Conservation (phyloP, 2,329 filamentous ascomycete genomes). For the Tolypocladium amazonense region DNA sequence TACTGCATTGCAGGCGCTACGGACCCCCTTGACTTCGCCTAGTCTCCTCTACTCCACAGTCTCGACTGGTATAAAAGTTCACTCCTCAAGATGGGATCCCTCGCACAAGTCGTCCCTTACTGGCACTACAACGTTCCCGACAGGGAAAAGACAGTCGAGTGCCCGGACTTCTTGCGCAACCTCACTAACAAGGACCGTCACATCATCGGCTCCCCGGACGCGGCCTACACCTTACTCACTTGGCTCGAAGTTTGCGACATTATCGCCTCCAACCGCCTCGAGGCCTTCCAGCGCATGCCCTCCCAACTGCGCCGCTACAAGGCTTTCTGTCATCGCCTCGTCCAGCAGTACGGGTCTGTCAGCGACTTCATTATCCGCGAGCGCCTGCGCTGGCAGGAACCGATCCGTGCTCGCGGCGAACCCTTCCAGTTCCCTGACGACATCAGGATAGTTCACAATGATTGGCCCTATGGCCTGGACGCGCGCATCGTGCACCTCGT, state of each 20-base stretch:
- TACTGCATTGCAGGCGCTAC: not conserved
- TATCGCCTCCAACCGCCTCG: slow-evolving; percentile 55
- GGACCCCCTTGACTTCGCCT: not conserved
- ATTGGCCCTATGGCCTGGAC: slow-evolving; percentile 91
- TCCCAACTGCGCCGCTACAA: slow-evolving; percentile 71
- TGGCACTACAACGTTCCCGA: slow-evolving; percentile 75
- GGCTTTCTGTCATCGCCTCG: slow-evolving; percentile 54
- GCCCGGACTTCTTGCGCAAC: slow-evolving; percentile 59
- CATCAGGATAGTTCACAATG: slow-evolving; percentile 70
- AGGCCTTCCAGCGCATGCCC: slow-evolving; percentile 66
- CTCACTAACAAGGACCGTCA: slow-evolving; percentile 55
- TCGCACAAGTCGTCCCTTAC: slow-evolving; percentile 40
- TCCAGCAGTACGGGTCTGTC: slow-evolving; percentile 61
- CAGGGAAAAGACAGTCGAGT: slow-evolving; percentile 49
- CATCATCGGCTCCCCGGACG: slow-evolving; percentile 63
- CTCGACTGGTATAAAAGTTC: not conserved
- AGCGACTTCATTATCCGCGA: slow-evolving; percentile 65
- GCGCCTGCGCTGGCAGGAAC: slow-evolving; percentile 57
- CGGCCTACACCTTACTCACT: slow-evolving; percentile 47
- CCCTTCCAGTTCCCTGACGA: slow-evolving; percentile 43
- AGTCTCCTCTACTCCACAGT: not conserved
- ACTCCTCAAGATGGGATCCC: slow-evolving; percentile 22
- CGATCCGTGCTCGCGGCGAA: slow-evolving; percentile 19
- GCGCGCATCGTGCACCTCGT: slow-evolving; percentile 70
- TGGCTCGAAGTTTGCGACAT: slow-evolving; percentile 63